These are phyloP conservation scores for Bertia moriformis DNA, from an alignment of 2,329 filamentous ascomycete genomes.

Conservation along the genomic window DNA sequence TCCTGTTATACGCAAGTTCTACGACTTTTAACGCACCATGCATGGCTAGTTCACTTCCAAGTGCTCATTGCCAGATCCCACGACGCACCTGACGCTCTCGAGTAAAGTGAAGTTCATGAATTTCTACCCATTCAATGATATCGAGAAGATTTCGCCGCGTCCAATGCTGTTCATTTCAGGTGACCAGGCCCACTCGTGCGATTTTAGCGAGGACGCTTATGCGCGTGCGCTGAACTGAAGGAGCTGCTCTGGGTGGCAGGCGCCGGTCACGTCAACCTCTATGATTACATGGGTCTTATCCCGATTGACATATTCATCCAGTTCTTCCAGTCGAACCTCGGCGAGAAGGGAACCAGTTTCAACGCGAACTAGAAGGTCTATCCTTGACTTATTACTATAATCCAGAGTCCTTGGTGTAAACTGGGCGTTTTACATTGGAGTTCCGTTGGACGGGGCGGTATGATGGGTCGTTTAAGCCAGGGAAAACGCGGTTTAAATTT, in stretches of 20 bases:
- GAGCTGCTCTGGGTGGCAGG: slow-evolving; percentile 16
- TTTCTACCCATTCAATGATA: slow-evolving; percentile 13
- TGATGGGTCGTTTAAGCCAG: too few relatives aligned
- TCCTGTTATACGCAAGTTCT: slow-evolving; percentile 11
- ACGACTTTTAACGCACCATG: slow-evolving; percentile 15
- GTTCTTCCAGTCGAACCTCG: slow-evolving; percentile 8
- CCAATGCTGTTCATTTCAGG: slow-evolving; percentile 12
- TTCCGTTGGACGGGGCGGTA: too few relatives aligned
- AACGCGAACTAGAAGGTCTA: too few relatives aligned
- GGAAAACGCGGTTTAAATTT: too few relatives aligned
- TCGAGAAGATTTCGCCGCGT: slow-evolving; percentile 13
- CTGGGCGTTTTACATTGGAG: too few relatives aligned
- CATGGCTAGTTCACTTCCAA: slow-evolving; percentile 12
- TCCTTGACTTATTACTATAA: too few relatives aligned
- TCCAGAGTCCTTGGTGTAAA: too few relatives aligned
- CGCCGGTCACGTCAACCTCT: slow-evolving; percentile 18
- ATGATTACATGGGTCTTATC: slow-evolving; percentile 18
- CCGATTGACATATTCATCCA: slow-evolving; percentile 13
- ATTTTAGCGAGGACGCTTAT: slow-evolving; percentile 13
- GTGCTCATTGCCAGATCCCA: slow-evolving; percentile 9
- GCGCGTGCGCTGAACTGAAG: slow-evolving; percentile 15
- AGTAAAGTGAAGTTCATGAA: slow-evolving; percentile 14
- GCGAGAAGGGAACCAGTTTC: background rate
- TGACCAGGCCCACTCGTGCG: slow-evolving; percentile 11
- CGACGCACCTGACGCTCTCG: slow-evolving; percentile 14